Base-by-base conservation (phyloP, 2,329 filamentous ascomycete species). In the Apiospora phragmitis region DNA sequence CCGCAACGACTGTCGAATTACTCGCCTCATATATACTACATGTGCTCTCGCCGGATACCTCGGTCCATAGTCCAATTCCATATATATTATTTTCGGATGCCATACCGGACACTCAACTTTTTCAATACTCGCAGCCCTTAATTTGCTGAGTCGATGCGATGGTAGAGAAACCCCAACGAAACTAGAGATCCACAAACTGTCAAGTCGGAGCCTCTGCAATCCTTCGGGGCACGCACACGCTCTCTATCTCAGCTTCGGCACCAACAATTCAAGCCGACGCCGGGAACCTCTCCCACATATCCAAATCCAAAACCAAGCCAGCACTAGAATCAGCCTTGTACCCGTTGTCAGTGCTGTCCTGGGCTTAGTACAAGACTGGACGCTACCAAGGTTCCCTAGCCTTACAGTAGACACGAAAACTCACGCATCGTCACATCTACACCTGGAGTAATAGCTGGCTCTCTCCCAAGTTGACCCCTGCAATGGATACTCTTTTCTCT, bases 401-500 rank as follows among this genome's bases (percentile, higher is more conserved):
- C 49, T 29, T 29, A 29, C 49, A 18, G 26, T 32, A 29, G 26
- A 3, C 14, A 32, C 49, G 14, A 32, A 21, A 59, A 59, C 29
- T 35, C 49, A 32, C 38, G 38, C 49, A 55, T 21, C 49, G 32
- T 32, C 26, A 7, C 26, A 59, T 21, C 51, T 21, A n/a, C 51
- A 9, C 18, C n/a, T 11, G n/a, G 32, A 62, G 55, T 38, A 38
- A 9, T 11, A 5, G 29, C 5, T n/a, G 55, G 49, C 12, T 32
- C 49, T 55, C 2, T 8, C 49, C 26, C 26, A 18, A 55, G 11
- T 7, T 18, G 49, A 12, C 12, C 4, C 12, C 32, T 21, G 14
- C 55, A 9, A 62, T 62, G 55, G 55, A 62, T 14, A 21, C 55
- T n/a, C 32, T 62, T 62, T 62, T 62, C 55, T 62, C 55, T 62